Evolutionary conservation across 805 yeast species (phyloP).

Genomic region (Candida michaelii): DNA sequence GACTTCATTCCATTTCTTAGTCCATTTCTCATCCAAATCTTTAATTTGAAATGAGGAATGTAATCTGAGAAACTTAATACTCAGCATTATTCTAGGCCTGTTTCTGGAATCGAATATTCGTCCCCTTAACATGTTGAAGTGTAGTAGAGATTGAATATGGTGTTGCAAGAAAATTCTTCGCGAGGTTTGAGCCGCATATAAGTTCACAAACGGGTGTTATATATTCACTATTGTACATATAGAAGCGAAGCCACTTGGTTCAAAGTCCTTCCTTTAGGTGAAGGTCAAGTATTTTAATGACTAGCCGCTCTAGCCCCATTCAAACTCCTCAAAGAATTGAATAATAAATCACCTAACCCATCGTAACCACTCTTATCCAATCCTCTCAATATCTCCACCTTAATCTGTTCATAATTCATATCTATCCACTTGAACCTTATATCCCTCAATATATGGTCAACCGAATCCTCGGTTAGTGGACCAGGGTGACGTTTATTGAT

Average conservation of each 20-base stretch:
- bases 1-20: conserved; percentile 41
- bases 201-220: no score
- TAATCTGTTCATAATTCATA: conserved; percentile 44
- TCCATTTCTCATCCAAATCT: conserved; percentile 53
- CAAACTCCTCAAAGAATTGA: conserved; percentile 44
- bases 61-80: neutral
- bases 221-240: conserved; percentile 3
- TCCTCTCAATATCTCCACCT: conserved; percentile 42
- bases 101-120: neutral
- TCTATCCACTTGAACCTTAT: conserved; percentile 36
- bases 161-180: conserved; percentile 3
- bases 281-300: no score
- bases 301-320: conserved; percentile 5
- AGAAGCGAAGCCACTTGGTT: no score
- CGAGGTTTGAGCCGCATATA: conserved; percentile 1
- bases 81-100: neutral
- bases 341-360: conserved; percentile 52
- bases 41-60: conserved; percentile 1
- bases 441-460: conserved; percentile 29
- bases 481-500: conserved; percentile 48
- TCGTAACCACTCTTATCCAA: conserved; percentile 45
- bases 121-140: neutral
- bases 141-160: neutral
- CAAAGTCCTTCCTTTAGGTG: no score
- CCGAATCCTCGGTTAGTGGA: conserved; percentile 48